These are phyloP conservation scores for Blastocystis sp. DNA, from an alignment of 352 stramenopile species.

Conservation along the genomic window DNA sequence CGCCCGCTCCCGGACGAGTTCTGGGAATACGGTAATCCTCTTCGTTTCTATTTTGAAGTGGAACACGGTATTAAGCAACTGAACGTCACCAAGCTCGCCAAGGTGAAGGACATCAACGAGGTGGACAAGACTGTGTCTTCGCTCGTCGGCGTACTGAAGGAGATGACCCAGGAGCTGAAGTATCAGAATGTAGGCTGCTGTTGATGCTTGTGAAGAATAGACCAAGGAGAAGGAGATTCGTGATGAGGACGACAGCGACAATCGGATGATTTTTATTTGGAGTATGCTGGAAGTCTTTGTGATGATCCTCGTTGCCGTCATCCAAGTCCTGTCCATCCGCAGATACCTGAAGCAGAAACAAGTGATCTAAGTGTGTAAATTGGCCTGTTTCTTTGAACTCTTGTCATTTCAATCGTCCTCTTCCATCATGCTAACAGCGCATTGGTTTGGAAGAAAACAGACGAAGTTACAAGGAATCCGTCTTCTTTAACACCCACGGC, in stretches of 20 bases:
- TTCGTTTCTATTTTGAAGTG: slow-evolving; percentile 59
- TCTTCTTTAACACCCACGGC: slow-evolving; percentile 63
- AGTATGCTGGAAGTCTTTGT: slow-evolving; percentile 50
- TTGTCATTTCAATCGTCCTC: neutral
- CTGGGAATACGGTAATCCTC: slow-evolving; percentile 64
- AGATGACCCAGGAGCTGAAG: slow-evolving; percentile 62
- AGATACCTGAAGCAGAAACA: slow-evolving; percentile 38
- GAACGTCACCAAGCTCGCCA: slow-evolving; percentile 51
- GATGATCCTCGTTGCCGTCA: slow-evolving; percentile 43
- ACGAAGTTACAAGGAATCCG: slow-evolving; percentile 51
- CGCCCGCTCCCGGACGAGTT: slow-evolving; percentile 49
- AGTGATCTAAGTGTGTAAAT: slow-evolving; percentile 49
- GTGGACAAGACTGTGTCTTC: slow-evolving; percentile 46
- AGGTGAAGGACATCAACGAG: slow-evolving; percentile 44
- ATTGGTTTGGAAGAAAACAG: neutral
- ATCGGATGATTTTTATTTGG: slow-evolving; percentile 56
- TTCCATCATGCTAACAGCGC: no score
- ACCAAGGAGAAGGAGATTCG: slow-evolving; percentile 56
- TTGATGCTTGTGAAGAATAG: neutral
- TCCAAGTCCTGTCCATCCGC: slow-evolving; percentile 39
- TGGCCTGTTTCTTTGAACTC: slow-evolving; percentile 3
- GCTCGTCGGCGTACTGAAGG: slow-evolving; percentile 37
- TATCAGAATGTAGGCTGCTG: slow-evolving; percentile 32
- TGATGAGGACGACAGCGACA: slow-evolving; percentile 58
- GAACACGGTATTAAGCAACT: slow-evolving; percentile 61